phyloP scores from a whole-genome alignment of 148 eudicot species.

The Suaeda aralocaspica region DNA sequence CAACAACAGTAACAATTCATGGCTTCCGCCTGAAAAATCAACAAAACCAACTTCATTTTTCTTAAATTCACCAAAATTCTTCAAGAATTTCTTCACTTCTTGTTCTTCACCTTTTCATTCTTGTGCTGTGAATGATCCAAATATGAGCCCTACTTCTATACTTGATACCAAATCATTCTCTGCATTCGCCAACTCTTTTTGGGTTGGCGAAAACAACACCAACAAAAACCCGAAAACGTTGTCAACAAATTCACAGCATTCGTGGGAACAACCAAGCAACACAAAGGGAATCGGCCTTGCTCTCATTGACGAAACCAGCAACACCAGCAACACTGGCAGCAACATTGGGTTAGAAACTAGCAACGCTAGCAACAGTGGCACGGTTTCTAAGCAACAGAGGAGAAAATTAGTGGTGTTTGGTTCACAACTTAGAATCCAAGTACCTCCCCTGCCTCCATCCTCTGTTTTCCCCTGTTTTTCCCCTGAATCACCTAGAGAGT shows the following conservation, averaged over 20 bases:
- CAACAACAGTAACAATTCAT: conserved; percentile 24
- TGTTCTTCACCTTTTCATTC: conserved; percentile 14
- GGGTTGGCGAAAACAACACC: conserved; percentile 27
- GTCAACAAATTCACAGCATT: conserved; percentile 26
- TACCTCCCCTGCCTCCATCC: conserved; percentile 32
- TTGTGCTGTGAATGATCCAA: conserved; percentile 24
- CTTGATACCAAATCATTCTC: conserved; percentile 46
- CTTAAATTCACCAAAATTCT: conserved; percentile 51
- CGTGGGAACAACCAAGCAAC: conserved; percentile 36
- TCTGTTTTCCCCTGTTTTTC: conserved; percentile 33
- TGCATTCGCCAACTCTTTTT: conserved; percentile 34
- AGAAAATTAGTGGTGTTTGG: conserved; percentile 57
- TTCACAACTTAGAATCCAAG: conserved; percentile 74
- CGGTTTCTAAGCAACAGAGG: conserved; percentile 30
- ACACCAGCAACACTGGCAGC: conserved; percentile 4
- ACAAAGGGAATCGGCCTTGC: conserved; percentile 62
- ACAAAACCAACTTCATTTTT: conserved; percentile 52
- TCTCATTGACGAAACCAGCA: conserved; percentile 35
- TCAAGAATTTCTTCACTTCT: conserved; percentile 39
- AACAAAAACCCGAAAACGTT: conserved; percentile 22
- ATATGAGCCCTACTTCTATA: conserved; percentile 65
- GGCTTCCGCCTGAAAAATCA: conserved; percentile 42
- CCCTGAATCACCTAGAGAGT: conserved; percentile 64
- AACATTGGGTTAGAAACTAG: no score
- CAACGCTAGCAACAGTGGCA: background rate